Percentiles rank a stretch among this genome's conserved stretches.
phyloP scores from a whole-genome alignment of 1,139 yeast genomes.

The Magnusiomyces tetraspermus region DNA sequence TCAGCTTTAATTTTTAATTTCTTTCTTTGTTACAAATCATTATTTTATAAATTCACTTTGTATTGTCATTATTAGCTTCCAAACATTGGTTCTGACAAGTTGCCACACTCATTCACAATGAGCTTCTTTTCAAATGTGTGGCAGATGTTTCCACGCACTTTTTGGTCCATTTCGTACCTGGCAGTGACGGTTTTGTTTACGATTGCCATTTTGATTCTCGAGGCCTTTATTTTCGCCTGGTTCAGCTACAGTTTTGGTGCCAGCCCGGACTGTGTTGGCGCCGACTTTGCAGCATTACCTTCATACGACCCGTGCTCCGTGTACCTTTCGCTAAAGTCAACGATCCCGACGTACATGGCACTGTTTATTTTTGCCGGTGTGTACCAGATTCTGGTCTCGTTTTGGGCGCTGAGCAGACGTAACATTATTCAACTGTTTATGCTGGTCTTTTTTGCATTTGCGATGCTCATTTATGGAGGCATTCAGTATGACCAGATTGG shows the following conservation, averaged over 20 bases:
- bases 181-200: slow-evolving; percentile 7
- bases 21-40: no score
- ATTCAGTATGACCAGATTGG: slow-evolving; percentile 42
- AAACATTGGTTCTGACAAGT: no score
- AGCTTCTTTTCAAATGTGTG: not conserved
- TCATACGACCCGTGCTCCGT: slow-evolving; percentile 24
- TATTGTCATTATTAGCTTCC: no score
- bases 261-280: slow-evolving; percentile 24
- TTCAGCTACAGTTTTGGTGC: slow-evolving; percentile 21
- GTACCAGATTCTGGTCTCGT: slow-evolving; percentile 37
- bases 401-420: slow-evolving; percentile 37
- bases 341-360: slow-evolving; percentile 35
- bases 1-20: no score
- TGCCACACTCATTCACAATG: not conserved
- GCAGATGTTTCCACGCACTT: not conserved
- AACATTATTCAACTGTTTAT: slow-evolving; percentile 38
- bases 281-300: slow-evolving; percentile 23
- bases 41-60: no score
- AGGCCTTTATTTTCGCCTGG: slow-evolving; percentile 13
- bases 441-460: slow-evolving; percentile 39
- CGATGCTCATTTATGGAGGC: slow-evolving; percentile 44
- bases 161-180: not conserved
- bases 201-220: slow-evolving; percentile 6
- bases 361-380: slow-evolving; percentile 40
- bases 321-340: slow-evolving; percentile 17